Percentiles rank a stretch among this genome's conserved stretches.
Conservation (phyloP, 2,329 filamentous ascomycete genomes). For the Arthroderma sp. region DNA sequence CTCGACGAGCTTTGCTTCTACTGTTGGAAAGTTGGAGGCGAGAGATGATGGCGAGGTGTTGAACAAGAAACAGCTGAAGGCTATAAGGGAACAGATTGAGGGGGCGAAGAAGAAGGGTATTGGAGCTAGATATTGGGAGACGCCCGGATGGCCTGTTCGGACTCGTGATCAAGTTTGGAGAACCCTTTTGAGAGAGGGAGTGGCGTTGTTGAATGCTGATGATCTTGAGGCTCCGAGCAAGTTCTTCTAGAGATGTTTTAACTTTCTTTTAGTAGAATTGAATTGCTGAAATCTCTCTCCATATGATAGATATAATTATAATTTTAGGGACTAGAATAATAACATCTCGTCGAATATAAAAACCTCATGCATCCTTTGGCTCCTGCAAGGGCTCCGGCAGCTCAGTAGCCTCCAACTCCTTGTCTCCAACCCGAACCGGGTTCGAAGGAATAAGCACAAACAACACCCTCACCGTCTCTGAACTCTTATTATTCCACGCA, state of each 20-base stretch:
- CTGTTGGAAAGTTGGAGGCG: conserved; percentile 32
- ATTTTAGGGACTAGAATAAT: background rate
- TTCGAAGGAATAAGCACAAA: conserved; percentile 12
- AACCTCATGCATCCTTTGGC: background rate
- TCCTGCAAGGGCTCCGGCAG: background rate
- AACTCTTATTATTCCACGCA: conserved; percentile 14
- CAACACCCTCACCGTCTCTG: conserved; percentile 12
- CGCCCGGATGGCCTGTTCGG: conserved; percentile 46
- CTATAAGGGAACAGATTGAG: conserved; percentile 39
- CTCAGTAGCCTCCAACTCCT: conserved; percentile 12
- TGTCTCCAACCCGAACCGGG: conserved; percentile 10
- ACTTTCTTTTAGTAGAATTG: no score
- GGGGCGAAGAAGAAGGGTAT: conserved; percentile 46
- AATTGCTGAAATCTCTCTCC: no score
- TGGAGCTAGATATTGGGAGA: conserved; percentile 48
- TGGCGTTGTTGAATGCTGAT: conserved; percentile 52
- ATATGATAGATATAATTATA: background rate
- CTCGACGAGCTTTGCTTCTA: conserved; percentile 36
- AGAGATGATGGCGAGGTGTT: conserved; percentile 17
- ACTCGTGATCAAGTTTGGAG: conserved; percentile 47
- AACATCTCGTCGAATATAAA: background rate
- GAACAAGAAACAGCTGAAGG: conserved; percentile 32
- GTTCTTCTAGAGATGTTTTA: conserved; percentile 7
- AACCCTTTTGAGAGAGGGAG: conserved; percentile 42
- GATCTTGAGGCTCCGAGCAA: conserved; percentile 39